Percentiles rank a stretch among this genome's conserved stretches.
Conservation (phyloP, 208 protist genomes). For the Strigomonas culicis region DNA sequence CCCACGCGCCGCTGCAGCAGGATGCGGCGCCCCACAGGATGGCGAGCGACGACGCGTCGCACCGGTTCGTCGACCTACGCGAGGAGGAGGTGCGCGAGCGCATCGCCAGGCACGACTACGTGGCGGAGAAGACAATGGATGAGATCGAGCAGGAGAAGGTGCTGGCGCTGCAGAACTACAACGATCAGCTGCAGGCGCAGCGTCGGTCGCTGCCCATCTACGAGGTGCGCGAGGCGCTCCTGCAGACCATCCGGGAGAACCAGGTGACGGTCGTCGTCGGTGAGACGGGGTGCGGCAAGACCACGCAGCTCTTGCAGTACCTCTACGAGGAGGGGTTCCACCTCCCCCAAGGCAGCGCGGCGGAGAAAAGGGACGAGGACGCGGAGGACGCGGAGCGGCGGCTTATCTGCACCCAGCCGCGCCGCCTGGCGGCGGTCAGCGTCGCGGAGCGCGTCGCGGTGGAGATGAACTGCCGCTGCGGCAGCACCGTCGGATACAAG, state of each 20-base stretch:
- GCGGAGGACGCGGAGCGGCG: constrained; percentile 39
- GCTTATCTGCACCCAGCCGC: constrained; percentile 97
- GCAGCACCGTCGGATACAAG: constrained; percentile 94
- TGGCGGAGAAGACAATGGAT: constrained; percentile 51
- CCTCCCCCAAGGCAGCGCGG: constrained; percentile 10
- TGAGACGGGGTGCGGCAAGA: constrained; percentile 93
- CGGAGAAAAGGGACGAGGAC: constrained; percentile 9
- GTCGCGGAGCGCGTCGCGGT: constrained; percentile 97
- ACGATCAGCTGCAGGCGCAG: constrained; percentile 44
- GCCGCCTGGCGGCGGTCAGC: constrained; percentile 98
- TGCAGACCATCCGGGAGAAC: constrained; percentile 72
- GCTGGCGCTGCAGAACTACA: constrained; percentile 21
- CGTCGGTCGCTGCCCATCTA: constrained; percentile 94
- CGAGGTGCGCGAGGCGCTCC: constrained; percentile 79
- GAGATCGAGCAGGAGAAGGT: constrained; percentile 58
- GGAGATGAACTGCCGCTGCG: constrained; percentile 49
- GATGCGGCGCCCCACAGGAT: background rate
- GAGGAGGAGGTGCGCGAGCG: constrained; percentile 47
- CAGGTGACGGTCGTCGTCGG: constrained; percentile 91
- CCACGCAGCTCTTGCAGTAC: constrained; percentile 91
- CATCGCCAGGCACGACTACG: constrained; percentile 64
- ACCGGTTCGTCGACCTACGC: constrained; percentile 58
- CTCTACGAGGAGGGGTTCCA: constrained; percentile 83
- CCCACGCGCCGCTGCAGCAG: background rate
- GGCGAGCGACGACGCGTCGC: background rate